A percentile compares a stretch with the other conserved stretches of the same genome.
These are phyloP conservation scores for Diospyros kaki DNA, from an alignment of 148 eudicot genomes.

Conservation along the genomic window DNA sequence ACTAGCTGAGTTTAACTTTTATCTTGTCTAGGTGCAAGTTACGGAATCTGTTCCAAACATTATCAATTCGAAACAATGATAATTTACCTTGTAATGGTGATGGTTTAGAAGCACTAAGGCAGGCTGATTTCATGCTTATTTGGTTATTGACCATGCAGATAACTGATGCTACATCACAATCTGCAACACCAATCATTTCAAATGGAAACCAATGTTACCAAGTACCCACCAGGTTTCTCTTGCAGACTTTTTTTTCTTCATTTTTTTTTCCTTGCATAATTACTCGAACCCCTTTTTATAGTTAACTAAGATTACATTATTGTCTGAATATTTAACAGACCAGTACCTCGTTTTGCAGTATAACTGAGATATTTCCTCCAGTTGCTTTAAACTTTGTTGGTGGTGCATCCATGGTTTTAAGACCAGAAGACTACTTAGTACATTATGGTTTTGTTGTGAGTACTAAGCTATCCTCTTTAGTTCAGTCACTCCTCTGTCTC, in stretches of 20 bases:
- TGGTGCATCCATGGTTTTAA: slow-evolving; percentile 76
- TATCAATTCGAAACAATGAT: neutral
- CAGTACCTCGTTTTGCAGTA: slow-evolving; percentile 35
- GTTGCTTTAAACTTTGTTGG: slow-evolving; percentile 85
- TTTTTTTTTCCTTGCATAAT: too few relatives aligned
- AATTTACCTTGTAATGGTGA: neutral
- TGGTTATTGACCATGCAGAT: slow-evolving; percentile 42
- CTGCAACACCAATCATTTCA: slow-evolving; percentile 41
- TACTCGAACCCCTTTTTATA: neutral
- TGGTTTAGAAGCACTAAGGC: neutral
- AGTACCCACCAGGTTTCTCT: slow-evolving; percentile 54
- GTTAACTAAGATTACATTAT: neutral
- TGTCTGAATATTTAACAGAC: neutral
- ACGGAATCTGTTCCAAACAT: neutral
- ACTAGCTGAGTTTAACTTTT: neutral
- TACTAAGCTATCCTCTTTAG: slow-evolving; percentile 16
- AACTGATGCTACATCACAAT: slow-evolving; percentile 63
- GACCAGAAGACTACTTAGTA: slow-evolving; percentile 79
- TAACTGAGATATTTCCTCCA: slow-evolving; percentile 61
- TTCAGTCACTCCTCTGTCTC: neutral
- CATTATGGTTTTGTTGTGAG: slow-evolving; percentile 77
- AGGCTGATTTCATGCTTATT: neutral
- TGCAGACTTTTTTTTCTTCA: neutral
- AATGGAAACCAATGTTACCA: slow-evolving; percentile 79
- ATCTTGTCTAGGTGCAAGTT: neutral